Evolutionary conservation across 176 grass and related monocot species (phyloP).

Genomic region (Carex scoparia): DNA sequence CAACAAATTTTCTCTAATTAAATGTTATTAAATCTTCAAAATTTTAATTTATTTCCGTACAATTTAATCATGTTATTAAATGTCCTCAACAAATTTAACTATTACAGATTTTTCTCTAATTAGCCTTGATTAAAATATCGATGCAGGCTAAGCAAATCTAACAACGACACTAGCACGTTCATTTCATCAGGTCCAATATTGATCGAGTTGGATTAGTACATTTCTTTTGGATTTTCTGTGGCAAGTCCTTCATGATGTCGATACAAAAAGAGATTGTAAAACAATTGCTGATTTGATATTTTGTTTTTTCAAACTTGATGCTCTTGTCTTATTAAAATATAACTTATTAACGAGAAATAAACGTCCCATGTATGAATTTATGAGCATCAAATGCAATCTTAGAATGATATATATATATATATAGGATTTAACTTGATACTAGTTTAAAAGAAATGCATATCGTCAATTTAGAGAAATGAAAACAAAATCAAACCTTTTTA

Average conservation of each 20-base stretch:
- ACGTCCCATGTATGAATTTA: neutral
- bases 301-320: neutral
- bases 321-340: neutral
- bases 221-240: constrained; percentile 1
- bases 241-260: neutral
- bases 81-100: neutral
- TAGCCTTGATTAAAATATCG: neutral
- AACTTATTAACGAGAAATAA: neutral
- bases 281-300: neutral
- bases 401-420: neutral
- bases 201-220: neutral
- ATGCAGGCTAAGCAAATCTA: neutral
- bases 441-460: neutral
- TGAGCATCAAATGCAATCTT: too few species aligned
- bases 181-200: neutral
- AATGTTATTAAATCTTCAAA: too few species aligned
- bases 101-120: neutral
- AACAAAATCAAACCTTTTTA: neutral
- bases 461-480: neutral
- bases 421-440: neutral
- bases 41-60: neutral
- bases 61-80: neutral
- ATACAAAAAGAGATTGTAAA: neutral
- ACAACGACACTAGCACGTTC: constrained; percentile 24
- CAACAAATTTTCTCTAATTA: too few species aligned